These are phyloP conservation scores for Torrubiella hemipterigena DNA, from an alignment of 2,329 filamentous ascomycete genomes.

Conservation along the genomic window DNA sequence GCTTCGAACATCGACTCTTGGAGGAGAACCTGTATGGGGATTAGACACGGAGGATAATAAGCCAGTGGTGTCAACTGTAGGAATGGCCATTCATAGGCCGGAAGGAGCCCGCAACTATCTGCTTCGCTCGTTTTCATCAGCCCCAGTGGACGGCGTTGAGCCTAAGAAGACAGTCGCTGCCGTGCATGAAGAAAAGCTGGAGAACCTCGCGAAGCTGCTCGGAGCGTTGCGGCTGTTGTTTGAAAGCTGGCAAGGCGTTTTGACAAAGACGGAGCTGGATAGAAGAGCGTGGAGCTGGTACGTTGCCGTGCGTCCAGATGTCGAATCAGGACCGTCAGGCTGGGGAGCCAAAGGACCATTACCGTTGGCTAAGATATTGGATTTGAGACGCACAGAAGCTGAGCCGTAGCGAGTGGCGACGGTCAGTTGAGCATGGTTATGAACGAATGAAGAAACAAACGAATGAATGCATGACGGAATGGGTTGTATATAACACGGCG, in stretches of 20 bases:
- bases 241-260: slow-evolving; percentile 57
- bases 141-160: slow-evolving; percentile 15
- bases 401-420: too few species aligned
- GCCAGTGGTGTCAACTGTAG: slow-evolving; percentile 24
- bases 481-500: too few species aligned
- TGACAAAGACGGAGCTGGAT: slow-evolving; percentile 58
- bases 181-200: slow-evolving; percentile 49
- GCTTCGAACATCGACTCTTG: slow-evolving; percentile 21
- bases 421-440: too few species aligned
- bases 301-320: slow-evolving; percentile 60
- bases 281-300: slow-evolving; percentile 75
- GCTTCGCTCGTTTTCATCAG: slow-evolving; percentile 45
- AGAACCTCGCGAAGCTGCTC: slow-evolving; percentile 57
- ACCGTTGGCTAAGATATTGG: slow-evolving; percentile 53
- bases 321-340: slow-evolving; percentile 60
- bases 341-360: slow-evolving; percentile 75
- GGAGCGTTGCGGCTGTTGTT: slow-evolving; percentile 61
- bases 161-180: slow-evolving; percentile 39
- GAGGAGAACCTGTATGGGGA: slow-evolving; percentile 47
- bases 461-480: too few species aligned
- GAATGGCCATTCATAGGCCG: slow-evolving; percentile 63
- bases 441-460: not conserved
- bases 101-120: slow-evolving; percentile 53
- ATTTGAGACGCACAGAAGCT: slow-evolving; percentile 33
- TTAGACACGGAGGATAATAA: slow-evolving; percentile 42